Evolutionary conservation across 495 filamentous ascomycete species (phyloP).

Genomic region (Penicillium flavigenum): DNA sequence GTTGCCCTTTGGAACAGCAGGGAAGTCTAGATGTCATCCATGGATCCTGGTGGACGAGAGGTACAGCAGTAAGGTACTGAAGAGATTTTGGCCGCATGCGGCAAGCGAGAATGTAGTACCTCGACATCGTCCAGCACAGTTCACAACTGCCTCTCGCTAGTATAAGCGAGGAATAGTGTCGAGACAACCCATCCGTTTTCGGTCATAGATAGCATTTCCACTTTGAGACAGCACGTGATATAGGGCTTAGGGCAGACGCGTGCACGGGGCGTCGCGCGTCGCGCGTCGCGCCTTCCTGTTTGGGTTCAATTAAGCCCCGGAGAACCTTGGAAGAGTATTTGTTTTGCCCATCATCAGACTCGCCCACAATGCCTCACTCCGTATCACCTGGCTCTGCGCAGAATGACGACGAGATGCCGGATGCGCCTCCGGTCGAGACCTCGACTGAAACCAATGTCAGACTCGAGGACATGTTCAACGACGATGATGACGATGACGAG

Average conservation of each 20-base stretch:
- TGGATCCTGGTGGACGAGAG: slow-evolving; percentile 11
- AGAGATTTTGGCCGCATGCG: slow-evolving; percentile 16
- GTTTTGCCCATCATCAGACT: slow-evolving; percentile 3
- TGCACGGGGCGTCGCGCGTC: slow-evolving; percentile 18
- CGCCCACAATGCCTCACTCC: slow-evolving; percentile 53
- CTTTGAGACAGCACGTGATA: slow-evolving; percentile 14
- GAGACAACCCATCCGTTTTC: slow-evolving; percentile 12
- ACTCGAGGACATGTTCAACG: slow-evolving; percentile 78
- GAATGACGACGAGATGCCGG: slow-evolving; percentile 42
- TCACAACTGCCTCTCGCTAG: not conserved
- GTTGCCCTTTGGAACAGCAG: not conserved
- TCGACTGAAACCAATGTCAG: slow-evolving; percentile 51
- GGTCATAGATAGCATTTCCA: slow-evolving; percentile 12
- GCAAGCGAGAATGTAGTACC: slow-evolving; percentile 1
- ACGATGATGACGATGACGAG: slow-evolving; percentile 74
- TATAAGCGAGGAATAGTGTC: not conserved
- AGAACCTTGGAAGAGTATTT: not conserved
- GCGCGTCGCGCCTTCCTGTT: slow-evolving; percentile 21
- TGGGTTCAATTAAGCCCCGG: slow-evolving; percentile 14
- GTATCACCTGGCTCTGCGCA: slow-evolving; percentile 38
- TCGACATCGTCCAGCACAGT: not conserved
- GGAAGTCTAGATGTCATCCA: slow-evolving; percentile 28
- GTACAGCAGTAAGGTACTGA: slow-evolving; percentile 18
- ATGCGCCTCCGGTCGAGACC: slow-evolving; percentile 33
- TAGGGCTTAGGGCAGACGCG: slow-evolving; percentile 26